Percentiles rank a stretch among this genome's conserved stretches.
Evolutionary conservation across 148 eudicot species (phyloP).

Genomic region (Rhododendron ferrugineum): DNA sequence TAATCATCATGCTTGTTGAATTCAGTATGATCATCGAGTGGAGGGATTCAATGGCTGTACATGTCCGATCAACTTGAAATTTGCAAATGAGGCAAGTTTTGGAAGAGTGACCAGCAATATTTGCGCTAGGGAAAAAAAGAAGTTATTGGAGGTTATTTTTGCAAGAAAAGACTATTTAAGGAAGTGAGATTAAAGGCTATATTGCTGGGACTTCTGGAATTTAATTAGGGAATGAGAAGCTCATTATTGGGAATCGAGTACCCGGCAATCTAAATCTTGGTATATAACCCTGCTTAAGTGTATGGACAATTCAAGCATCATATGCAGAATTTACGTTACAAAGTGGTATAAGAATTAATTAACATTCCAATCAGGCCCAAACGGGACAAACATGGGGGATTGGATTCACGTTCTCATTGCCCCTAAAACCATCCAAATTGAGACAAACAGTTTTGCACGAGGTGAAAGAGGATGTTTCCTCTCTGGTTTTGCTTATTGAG

Average conservation of each 20-base stretch:
- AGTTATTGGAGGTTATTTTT: neutral
- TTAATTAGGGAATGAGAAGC: neutral
- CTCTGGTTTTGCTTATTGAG: neutral
- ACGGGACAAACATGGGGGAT: neutral
- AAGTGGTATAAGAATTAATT: neutral
- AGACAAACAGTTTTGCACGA: neutral
- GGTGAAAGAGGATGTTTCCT: neutral
- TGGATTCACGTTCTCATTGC: neutral
- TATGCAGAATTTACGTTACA: neutral
- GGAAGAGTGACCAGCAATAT: neutral
- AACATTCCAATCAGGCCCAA: neutral
- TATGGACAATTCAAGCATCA: neutral
- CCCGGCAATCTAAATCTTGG: neutral
- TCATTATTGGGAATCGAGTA: neutral
- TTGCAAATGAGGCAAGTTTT: neutral
- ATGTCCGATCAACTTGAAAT: neutral
- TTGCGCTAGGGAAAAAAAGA: neutral
- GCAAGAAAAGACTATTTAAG: neutral
- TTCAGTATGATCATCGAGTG: neutral
- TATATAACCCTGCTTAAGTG: neutral
- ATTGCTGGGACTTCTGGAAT: neutral
- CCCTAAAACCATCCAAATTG: neutral
- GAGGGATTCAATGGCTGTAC: neutral
- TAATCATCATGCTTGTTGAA: neutral
- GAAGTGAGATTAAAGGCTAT: neutral